phyloP scores from a whole-genome alignment of 148 eudicot genomes.

The Vaccinium macrocarpon region DNA sequence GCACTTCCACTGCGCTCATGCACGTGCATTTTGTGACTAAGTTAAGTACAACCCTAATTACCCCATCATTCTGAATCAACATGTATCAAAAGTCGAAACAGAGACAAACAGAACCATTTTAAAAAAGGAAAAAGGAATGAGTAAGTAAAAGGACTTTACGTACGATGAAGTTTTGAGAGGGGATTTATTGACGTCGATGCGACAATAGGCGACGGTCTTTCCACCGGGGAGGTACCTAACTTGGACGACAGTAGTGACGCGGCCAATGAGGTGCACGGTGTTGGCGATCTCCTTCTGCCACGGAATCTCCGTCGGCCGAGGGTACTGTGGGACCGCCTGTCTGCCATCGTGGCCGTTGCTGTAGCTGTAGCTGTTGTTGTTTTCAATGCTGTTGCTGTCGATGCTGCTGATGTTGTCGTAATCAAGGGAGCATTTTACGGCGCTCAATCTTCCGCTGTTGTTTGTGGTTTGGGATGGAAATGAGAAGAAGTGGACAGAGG shows the following conservation, averaged over 20 bases:
- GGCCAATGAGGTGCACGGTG: conserved; percentile 69
- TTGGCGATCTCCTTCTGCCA: conserved; percentile 86
- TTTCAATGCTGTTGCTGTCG: conserved; percentile 1
- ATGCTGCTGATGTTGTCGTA: conserved; percentile 24
- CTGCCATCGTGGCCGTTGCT: conserved; percentile 19
- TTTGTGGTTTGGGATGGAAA: conserved; percentile 21
- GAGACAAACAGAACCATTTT: background rate
- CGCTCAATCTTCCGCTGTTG: conserved; percentile 19
- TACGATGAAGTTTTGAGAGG: conserved; percentile 63
- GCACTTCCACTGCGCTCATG: too few relatives aligned
- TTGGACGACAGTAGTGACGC: conserved; percentile 57
- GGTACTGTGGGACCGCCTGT: conserved; percentile 25
- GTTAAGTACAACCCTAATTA: too few relatives aligned
- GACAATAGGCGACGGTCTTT: conserved; percentile 64
- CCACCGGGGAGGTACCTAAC: conserved; percentile 59
- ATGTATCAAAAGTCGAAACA: background rate
- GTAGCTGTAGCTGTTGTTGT: conserved; percentile 2
- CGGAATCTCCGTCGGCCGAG: conserved; percentile 58
- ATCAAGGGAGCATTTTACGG: conserved; percentile 31
- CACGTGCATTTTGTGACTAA: too few relatives aligned
- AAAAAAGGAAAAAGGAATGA: background rate
- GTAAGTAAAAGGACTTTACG: conserved; percentile 37
- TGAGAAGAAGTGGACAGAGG: conserved; percentile 12
- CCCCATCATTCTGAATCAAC: background rate
- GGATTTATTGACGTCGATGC: conserved; percentile 65